Conservation (phyloP, 192 early-diverging fungal genomes). For the Podila horticola region DNA sequence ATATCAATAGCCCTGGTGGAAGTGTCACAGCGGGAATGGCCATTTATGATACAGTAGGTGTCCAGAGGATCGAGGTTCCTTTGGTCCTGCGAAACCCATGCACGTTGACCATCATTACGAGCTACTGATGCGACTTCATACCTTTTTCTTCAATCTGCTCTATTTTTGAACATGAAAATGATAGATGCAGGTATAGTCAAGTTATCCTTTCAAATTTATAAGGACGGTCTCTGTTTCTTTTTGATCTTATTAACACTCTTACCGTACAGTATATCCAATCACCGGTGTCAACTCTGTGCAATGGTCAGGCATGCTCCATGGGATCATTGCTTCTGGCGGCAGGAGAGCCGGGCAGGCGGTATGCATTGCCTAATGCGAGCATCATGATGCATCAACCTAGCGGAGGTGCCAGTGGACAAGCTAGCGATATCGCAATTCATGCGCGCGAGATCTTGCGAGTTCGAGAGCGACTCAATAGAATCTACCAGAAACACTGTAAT, state of each 20-base stretch:
- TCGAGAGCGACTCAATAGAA: constrained; percentile 81
- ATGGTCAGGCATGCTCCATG: constrained; percentile 99
- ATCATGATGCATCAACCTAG: constrained; percentile 99
- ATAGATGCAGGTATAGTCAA: constrained; percentile 48
- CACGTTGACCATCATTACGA: too few species aligned
- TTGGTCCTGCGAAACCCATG: background rate
- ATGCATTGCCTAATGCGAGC: constrained; percentile 87
- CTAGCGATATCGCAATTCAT: constrained; percentile 97
- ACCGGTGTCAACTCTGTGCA: constrained; percentile 94
- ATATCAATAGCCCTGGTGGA: constrained; percentile 98
- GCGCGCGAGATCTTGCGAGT: constrained; percentile 94
- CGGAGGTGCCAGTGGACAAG: constrained; percentile 94
- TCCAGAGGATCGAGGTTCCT: background rate
- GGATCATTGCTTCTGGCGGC: constrained; percentile 93
- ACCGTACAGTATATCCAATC: constrained; percentile 87
- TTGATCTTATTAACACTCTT: too few species aligned
- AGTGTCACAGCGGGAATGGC: constrained; percentile 96
- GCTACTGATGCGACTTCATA: background rate
- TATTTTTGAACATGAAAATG: constrained; percentile 23
- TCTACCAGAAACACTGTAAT: constrained; percentile 90
- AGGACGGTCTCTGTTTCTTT: too few species aligned
- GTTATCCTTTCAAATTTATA: too few species aligned
- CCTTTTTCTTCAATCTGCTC: too few species aligned
- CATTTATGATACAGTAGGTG: constrained; percentile 86
- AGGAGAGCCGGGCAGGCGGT: constrained; percentile 88